Conservation (phyloP, 371 early-diverging fungal species). For the Apophysomyces variabilis region DNA sequence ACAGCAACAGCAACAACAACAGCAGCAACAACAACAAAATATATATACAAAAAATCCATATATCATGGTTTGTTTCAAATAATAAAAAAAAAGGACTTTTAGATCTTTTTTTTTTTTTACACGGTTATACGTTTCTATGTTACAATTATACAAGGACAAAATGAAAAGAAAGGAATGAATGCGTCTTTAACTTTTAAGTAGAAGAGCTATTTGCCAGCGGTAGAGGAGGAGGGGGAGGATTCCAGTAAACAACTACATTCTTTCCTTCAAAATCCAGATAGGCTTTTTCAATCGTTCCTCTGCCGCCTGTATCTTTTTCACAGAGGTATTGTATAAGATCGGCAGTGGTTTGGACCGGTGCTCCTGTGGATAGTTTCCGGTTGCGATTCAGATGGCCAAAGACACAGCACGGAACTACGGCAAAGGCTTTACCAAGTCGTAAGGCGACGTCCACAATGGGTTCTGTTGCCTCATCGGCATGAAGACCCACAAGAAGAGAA, state of each 20-base stretch:
- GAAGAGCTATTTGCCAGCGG: no score
- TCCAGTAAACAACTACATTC: constrained; percentile 60
- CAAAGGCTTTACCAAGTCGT: constrained; percentile 53
- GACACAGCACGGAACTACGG: constrained; percentile 66
- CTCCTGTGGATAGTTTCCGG: constrained; percentile 40
- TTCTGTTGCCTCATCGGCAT: constrained; percentile 67
- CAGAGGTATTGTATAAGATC: constrained; percentile 57
- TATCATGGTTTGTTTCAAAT: neutral
- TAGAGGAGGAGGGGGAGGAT: constrained; percentile 12
- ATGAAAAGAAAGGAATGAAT: no score
- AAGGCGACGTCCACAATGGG: constrained; percentile 61
- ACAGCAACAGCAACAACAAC: no score
- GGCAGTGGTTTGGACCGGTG: constrained; percentile 51
- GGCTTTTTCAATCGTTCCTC: constrained; percentile 40
- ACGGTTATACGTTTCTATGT: no score
- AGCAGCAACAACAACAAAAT: no score
- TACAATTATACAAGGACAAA: no score
- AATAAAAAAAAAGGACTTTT: neutral
- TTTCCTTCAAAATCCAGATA: constrained; percentile 65
- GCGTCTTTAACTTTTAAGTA: no score
- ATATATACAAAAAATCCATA: no score
- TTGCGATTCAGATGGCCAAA: constrained; percentile 57
- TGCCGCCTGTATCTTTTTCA: constrained; percentile 39
- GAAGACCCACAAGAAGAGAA: constrained; percentile 56
- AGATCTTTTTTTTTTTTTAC: neutral